Conservation (phyloP, 176 grass and related monocot genomes). For the Sorghum bicolor region Sorghum_bicolor_NCBIv3 NC_012871.2:71841501-71842000, state of each 20-base stretch:
- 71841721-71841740: conserved; percentile 61
- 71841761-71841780: conserved; percentile 76
- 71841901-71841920: conserved; percentile 94
- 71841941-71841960: conserved; percentile 52
- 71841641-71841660: conserved; percentile 98
- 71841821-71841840: conserved; percentile 69
- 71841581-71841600: conserved; percentile 70
- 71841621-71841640: conserved; percentile 95
- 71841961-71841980: conserved; percentile 58
- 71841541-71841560: conserved; percentile 89
- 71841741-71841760: conserved; percentile 77
- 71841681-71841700: conserved; percentile 13
- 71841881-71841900: conserved; percentile 98
- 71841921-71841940: conserved; percentile 71
- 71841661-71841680: conserved; percentile 45
- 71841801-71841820: conserved; percentile 70
- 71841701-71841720: conserved; percentile 15
- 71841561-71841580: conserved; percentile 61
- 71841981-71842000: conserved; percentile 49
- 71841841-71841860: conserved; percentile 99
- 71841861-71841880: conserved; percentile 72
- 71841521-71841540: conserved; percentile 89
- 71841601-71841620: conserved; percentile 88
- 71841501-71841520: conserved; percentile 96
- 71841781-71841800: conserved; percentile 94